Percentiles rank a stretch among this genome's conserved stretches.
phyloP scores from a whole-genome alignment of 2,329 filamentous ascomycete genomes.

The Scorias spongiosa region DNA sequence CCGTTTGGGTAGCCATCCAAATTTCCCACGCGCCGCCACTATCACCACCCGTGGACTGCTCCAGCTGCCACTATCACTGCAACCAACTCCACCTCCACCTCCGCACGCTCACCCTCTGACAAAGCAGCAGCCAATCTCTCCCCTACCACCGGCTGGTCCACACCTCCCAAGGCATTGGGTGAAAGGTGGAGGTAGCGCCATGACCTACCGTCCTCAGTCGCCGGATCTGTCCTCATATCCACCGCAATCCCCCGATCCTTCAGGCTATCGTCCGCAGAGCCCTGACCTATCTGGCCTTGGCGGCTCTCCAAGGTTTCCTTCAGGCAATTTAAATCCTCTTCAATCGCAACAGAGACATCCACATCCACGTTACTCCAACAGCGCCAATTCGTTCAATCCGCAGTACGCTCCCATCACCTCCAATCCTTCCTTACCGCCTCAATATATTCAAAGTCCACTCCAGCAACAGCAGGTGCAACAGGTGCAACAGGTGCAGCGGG shows the following conservation, averaged over 20 bases:
- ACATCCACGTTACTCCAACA: constrained; percentile 1
- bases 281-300: constrained; percentile 20
- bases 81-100: too few relatives aligned
- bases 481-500: constrained; percentile 2
- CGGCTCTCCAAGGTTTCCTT: constrained; percentile 10
- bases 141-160: too few relatives aligned
- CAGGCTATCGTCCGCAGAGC: constrained; percentile 30
- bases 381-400: not conserved
- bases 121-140: too few relatives aligned
- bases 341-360: constrained; percentile 3
- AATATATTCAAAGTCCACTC: constrained; percentile 5
- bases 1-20: too few relatives aligned
- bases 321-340: constrained; percentile 5
- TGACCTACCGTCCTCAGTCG: constrained; percentile 9
- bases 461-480: constrained; percentile 6
- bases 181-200: not conserved
- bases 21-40: too few relatives aligned
- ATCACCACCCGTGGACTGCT: too few relatives aligned
- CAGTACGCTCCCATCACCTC: constrained; percentile 3
- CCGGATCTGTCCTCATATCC: constrained; percentile 19
- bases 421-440: constrained; percentile 4
- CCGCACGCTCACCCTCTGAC: too few relatives aligned
- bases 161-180: too few relatives aligned
- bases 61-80: too few relatives aligned
- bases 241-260: constrained; percentile 32